These are phyloP conservation scores for Pleurotus eryngii DNA, from an alignment of 768 basidiomycete species.

Conservation along the genomic window DNA sequence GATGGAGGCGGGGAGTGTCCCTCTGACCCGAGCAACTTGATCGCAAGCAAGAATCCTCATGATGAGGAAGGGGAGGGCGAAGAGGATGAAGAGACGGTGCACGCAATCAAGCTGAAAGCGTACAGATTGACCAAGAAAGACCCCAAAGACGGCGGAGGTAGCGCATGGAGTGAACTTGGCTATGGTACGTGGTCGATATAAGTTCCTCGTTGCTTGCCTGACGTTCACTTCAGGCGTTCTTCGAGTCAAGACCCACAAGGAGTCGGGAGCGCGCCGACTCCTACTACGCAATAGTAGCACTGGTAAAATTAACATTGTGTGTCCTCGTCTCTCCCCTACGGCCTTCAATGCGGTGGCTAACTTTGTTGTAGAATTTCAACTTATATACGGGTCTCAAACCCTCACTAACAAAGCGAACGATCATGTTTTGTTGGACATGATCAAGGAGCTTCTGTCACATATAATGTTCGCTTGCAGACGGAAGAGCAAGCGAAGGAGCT, in stretches of 20 bases:
- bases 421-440: conserved; percentile 76
- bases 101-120: conserved; percentile 58
- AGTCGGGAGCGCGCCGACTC: conserved; percentile 52
- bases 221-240: conserved; percentile 49
- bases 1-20: conserved; percentile 51
- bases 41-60: conserved; percentile 36
- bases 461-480: conserved; percentile 57
- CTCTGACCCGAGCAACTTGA: conserved; percentile 4
- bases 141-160: conserved; percentile 31
- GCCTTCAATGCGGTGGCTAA: conserved; percentile 2
- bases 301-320: conserved; percentile 71
- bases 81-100: conserved; percentile 69
- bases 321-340: conserved; percentile 23
- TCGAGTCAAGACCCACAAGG: conserved; percentile 73
- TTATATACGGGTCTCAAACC: conserved; percentile 58
- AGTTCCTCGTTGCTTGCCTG: neutral
- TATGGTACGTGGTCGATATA: conserved; percentile 44
- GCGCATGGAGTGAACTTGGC: conserved; percentile 66
- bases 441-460: conserved; percentile 53
- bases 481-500: conserved; percentile 56
- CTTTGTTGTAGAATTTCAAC: conserved; percentile 63
- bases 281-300: conserved; percentile 71
- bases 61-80: conserved; percentile 79
- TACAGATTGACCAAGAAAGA: conserved; percentile 53
- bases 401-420: conserved; percentile 44